Conservation (phyloP, 306 rosid genomes). For the Elaeagnus macrophylla region DNA sequence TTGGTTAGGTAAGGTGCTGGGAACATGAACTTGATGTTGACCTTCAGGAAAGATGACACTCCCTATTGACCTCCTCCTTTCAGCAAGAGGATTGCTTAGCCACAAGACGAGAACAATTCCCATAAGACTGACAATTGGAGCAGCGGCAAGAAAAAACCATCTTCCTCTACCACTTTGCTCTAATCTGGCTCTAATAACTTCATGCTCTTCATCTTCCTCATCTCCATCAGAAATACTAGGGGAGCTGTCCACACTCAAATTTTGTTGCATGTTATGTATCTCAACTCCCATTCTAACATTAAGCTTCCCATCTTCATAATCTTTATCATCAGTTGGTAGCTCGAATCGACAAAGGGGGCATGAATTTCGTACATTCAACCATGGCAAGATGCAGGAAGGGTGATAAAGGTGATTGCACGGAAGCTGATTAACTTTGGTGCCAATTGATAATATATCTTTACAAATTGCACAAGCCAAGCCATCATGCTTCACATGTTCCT, state of each 20-base stretch:
- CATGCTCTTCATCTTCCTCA: constrained; percentile 35
- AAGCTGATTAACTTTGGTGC: constrained; percentile 64
- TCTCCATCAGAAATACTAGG: constrained; percentile 32
- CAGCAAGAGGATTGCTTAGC: constrained; percentile 60
- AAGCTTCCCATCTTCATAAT: constrained; percentile 70
- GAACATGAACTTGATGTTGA: constrained; percentile 25
- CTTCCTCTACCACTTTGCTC: constrained; percentile 48
- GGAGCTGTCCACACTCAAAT: constrained; percentile 35
- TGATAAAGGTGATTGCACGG: constrained; percentile 92
- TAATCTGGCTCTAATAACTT: constrained; percentile 20
- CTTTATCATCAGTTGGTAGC: constrained; percentile 90
- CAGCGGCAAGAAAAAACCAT: constrained; percentile 79
- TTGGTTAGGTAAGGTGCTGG: constrained; percentile 33
- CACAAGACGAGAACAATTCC: constrained; percentile 81
- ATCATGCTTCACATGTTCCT: constrained; percentile 59
- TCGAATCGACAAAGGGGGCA: constrained; percentile 93
- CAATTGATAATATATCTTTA: constrained; percentile 54
- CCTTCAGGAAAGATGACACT: constrained; percentile 19
- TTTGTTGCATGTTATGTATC: constrained; percentile 29
- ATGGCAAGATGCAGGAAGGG: constrained; percentile 72
- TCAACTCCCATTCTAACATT: constrained; percentile 25
- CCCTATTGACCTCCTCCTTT: constrained; percentile 28
- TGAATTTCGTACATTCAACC: constrained; percentile 81
- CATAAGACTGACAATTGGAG: constrained; percentile 76
- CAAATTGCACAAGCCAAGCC: constrained; percentile 76